phyloP scores from a whole-genome alignment of 306 rosid species.

The Vigna reflexopilosa region DNA sequence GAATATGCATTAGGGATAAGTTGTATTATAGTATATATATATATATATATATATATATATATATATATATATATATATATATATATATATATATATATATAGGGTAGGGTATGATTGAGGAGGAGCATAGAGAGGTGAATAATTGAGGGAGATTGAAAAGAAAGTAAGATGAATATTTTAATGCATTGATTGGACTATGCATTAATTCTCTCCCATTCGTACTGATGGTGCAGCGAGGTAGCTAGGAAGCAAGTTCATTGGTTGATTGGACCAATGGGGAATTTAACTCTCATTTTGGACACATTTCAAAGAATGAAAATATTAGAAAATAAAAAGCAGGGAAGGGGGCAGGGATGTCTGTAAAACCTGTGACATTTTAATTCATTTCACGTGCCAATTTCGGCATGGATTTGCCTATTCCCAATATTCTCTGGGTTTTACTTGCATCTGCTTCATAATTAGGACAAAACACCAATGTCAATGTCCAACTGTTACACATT shows the following conservation, averaged over 20 bases:
- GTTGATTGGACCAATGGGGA: slow-evolving; percentile 39
- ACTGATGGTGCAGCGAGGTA: slow-evolving; percentile 20
- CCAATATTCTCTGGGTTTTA: slow-evolving; percentile 51
- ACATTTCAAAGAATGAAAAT: slow-evolving; percentile 6
- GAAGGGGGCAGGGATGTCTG: slow-evolving; percentile 53
- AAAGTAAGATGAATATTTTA: slow-evolving; percentile 7
- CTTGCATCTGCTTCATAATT: slow-evolving; percentile 28
- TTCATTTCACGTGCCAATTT: slow-evolving; percentile 52
- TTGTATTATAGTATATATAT: no score
- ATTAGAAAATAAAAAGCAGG: slow-evolving; percentile 18
- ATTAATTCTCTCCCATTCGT: slow-evolving; percentile 37
- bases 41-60: no score
- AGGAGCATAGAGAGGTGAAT: slow-evolving; percentile 16
- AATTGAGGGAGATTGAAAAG: slow-evolving; percentile 37
- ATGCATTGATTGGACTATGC: slow-evolving; percentile 27
- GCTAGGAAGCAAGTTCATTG: slow-evolving; percentile 43
- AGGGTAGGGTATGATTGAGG: no score
- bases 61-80: no score
- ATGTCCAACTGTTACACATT: slow-evolving; percentile 29
- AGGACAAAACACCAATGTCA: slow-evolving; percentile 40
- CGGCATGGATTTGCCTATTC: slow-evolving; percentile 38
- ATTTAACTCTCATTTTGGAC: slow-evolving; percentile 44
- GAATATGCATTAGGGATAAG: no score
- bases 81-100: no score
- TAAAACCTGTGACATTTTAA: slow-evolving; percentile 50